Evolutionary conservation across 2,329 filamentous ascomycete genomes (phyloP), one percentile per base, ranked within the genome.

Genomic region (Colletotrichum sidae): DNA sequence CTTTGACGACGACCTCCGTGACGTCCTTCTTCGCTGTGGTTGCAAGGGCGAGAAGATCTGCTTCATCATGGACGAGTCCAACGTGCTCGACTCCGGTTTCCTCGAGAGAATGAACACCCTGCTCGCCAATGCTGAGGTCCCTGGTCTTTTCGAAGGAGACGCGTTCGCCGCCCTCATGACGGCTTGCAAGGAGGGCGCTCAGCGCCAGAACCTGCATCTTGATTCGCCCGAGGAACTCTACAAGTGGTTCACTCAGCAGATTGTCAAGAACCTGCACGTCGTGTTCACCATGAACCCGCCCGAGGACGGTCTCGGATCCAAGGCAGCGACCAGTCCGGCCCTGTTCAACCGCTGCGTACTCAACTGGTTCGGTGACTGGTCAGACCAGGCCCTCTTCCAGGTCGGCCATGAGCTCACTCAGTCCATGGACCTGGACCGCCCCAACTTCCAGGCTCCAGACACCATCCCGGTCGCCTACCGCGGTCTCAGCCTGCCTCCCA

Each of bases 321-420:
- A 97, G 82, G 96, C 96, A 61, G 96, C 96, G 35, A 99, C 96
- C 3, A 97, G 94, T 86, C 96, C 96, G 66, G 96, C 96, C 45
- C 81, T 99, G 74, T 99, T 99, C 90, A 99, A 99, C 83, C 91
- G 96, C 85, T 99, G 96, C 76, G 96, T 99, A 53, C 90, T 99
- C 72, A 99, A 99, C 81, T 99, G 96, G 96, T 97, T 99, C 77
- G 96, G 96, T 69, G 96, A 99, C 80, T 99, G 96, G 96, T 99
- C 96, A 56, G 96, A 99, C 77, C 96, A 99, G 81, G 96, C 96
- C 42, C 86, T 99, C 17, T 99, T 96, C 89, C 96, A 99, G 79
- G 96, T 99, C 68, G 94, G 92, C 33, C 94, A 92, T 68, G 96
- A 99, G 78, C 88, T 99, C 63, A 99, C 96, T 1, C 92, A 97